Percentiles rank a stretch among this genome's conserved stretches.
Evolutionary conservation across 495 filamentous ascomycete species (phyloP).

Genomic region (Neurospora cerealis): DNA sequence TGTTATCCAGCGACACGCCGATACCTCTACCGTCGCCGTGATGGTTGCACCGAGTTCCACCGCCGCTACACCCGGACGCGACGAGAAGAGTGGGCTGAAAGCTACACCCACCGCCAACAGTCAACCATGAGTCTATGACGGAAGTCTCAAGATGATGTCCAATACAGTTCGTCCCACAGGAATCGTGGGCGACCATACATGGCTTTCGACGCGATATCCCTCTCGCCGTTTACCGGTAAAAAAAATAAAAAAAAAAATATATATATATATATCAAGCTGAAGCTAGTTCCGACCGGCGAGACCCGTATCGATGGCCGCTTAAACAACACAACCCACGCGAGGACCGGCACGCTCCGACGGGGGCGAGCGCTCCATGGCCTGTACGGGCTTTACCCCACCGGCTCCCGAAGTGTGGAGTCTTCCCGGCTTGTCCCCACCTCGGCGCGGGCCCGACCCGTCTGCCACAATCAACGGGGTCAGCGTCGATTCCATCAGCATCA

Average conservation of each 20-base stretch:
- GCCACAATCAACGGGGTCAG: not conserved
- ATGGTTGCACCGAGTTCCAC: not conserved
- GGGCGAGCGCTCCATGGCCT: not conserved
- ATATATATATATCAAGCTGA: not conserved
- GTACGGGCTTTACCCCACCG: not conserved
- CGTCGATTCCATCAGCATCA: not conserved
- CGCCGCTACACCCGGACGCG: not conserved
- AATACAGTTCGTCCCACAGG: not conserved
- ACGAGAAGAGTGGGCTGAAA: not conserved
- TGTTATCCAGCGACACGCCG: not conserved
- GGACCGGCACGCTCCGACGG: not conserved
- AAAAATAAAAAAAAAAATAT: not conserved
- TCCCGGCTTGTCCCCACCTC: not conserved
- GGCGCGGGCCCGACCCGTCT: not conserved
- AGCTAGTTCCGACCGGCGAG: not conserved
- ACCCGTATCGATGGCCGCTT: not conserved
- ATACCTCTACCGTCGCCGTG: not conserved
- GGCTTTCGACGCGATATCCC: not conserved
- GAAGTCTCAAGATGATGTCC: not conserved
- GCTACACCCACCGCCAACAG: not conserved
- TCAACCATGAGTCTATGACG: not conserved
- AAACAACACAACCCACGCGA: not conserved
- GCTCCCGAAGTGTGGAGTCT: not conserved
- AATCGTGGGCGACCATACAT: not conserved
- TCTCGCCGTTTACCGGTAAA: not conserved